Evolutionary conservation across 2,329 filamentous ascomycete genomes (phyloP).

Genomic region (Colletotrichum sojae): DNA sequence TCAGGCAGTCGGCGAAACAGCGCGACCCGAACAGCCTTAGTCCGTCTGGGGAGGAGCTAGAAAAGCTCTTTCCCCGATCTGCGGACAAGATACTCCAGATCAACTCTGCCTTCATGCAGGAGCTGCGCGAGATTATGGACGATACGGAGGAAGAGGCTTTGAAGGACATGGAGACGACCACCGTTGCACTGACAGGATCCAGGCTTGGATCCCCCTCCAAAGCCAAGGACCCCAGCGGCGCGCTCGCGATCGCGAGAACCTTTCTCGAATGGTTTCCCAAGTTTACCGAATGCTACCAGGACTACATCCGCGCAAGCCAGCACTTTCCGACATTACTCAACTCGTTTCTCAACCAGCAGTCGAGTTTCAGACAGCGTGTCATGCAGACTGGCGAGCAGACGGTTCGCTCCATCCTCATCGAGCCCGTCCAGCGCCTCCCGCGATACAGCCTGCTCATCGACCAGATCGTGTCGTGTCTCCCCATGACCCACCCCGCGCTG

Average conservation of each 20-base stretch:
- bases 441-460: slow-evolving; percentile 97
- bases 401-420: slow-evolving; percentile 92
- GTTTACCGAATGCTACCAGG: slow-evolving; percentile 91
- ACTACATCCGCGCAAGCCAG: slow-evolving; percentile 93
- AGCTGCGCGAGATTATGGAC: slow-evolving; percentile 82
- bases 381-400: slow-evolving; percentile 90
- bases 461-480: slow-evolving; percentile 89
- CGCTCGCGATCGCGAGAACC: slow-evolving; percentile 82
- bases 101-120: slow-evolving; percentile 85
- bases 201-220: slow-evolving; percentile 61
- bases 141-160: slow-evolving; percentile 86
- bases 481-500: slow-evolving; percentile 87
- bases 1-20: slow-evolving; percentile 77
- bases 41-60: slow-evolving; percentile 79
- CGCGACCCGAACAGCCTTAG: slow-evolving; percentile 74
- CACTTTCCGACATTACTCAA: slow-evolving; percentile 87
- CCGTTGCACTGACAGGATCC: slow-evolving; percentile 57
- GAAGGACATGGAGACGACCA: slow-evolving; percentile 77
- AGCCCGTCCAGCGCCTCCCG: slow-evolving; percentile 93
- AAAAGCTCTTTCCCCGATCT: slow-evolving; percentile 84
- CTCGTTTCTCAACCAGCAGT: slow-evolving; percentile 82
- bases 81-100: slow-evolving; percentile 85
- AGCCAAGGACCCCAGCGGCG: slow-evolving; percentile 81
- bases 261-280: slow-evolving; percentile 94
- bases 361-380: slow-evolving; percentile 85